These are phyloP conservation scores for Podaxis rugospora DNA, from an alignment of 768 basidiomycete genomes.

Conservation along the genomic window DNA sequence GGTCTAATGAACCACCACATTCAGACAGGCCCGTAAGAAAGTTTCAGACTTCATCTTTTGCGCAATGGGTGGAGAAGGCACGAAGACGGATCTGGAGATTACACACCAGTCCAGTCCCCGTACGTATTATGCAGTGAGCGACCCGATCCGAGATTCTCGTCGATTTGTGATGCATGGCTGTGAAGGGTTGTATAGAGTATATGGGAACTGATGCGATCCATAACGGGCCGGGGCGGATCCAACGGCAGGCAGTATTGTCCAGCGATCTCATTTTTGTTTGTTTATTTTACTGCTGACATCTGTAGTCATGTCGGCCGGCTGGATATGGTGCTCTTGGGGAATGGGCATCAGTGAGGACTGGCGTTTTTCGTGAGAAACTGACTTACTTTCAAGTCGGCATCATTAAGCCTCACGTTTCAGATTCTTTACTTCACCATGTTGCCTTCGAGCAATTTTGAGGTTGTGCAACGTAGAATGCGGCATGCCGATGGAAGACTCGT, in stretches of 20 bases:
- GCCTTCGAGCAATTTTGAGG: not conserved
- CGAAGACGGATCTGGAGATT: constrained; percentile 18
- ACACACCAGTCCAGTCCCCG: constrained; percentile 17
- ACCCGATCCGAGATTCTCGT: constrained; percentile 24
- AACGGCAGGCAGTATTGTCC: not conserved
- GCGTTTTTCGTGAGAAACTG: not conserved
- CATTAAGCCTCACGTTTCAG: constrained; percentile 11
- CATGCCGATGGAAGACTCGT: not conserved
- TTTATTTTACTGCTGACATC: not conserved
- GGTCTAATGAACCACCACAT: constrained; percentile 28
- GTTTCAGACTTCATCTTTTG: constrained; percentile 27
- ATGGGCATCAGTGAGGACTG: not conserved
- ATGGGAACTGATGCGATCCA: constrained; percentile 3
- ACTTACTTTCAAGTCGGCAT: not conserved
- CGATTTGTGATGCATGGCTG: constrained; percentile 9
- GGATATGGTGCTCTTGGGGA: not conserved
- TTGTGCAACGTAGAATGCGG: constrained; percentile 1
- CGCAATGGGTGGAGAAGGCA: constrained; percentile 9
- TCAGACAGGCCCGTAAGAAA: constrained; percentile 26
- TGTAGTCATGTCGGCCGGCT: not conserved
- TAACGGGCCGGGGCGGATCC: constrained; percentile 4
- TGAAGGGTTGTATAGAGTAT: constrained; percentile 3
- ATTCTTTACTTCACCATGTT: not conserved
- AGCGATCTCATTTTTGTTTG: constrained; percentile 4
- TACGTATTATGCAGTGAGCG: constrained; percentile 6